These are phyloP conservation scores for Aspergillus intermedius DNA, from an alignment of 2,329 filamentous ascomycete genomes.

Conservation along the genomic window DNA sequence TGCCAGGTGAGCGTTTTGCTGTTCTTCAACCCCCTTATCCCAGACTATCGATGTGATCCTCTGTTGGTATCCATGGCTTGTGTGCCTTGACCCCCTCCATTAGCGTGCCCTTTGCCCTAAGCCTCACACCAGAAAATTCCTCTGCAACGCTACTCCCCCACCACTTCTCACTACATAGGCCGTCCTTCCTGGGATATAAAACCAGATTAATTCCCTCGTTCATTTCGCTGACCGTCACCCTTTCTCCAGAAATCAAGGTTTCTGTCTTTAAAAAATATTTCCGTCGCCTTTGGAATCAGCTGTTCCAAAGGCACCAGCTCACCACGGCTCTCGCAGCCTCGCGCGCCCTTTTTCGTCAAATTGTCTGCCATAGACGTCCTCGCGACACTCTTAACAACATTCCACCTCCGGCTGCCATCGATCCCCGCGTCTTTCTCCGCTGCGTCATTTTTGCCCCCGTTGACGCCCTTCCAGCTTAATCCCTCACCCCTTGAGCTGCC, in stretches of 20 bases:
- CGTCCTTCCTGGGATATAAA: neutral
- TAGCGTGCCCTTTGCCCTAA: constrained; percentile 1
- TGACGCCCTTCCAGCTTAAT: constrained; percentile 43
- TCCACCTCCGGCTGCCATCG: constrained; percentile 36
- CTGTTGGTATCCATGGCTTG: neutral
- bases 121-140: neutral
- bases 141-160: neutral
- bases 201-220: neutral
- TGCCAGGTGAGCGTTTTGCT: neutral
- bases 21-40: neutral
- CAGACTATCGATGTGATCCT: neutral
- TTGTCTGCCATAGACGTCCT: constrained; percentile 38
- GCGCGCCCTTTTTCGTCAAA: constrained; percentile 29
- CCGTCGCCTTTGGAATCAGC: constrained; percentile 31
- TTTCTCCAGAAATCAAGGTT: neutral
- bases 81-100: neutral
- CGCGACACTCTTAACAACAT: constrained; percentile 44
- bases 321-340: constrained; percentile 36
- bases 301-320: constrained; percentile 33
- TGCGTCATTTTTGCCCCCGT: constrained; percentile 33
- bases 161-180: neutral
- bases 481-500: constrained; percentile 78
- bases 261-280: neutral
- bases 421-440: constrained; percentile 22
- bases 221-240: neutral